Evolutionary conservation across 1,139 yeast species (phyloP).

Genomic region (Tardiomyces blankii): DNA sequence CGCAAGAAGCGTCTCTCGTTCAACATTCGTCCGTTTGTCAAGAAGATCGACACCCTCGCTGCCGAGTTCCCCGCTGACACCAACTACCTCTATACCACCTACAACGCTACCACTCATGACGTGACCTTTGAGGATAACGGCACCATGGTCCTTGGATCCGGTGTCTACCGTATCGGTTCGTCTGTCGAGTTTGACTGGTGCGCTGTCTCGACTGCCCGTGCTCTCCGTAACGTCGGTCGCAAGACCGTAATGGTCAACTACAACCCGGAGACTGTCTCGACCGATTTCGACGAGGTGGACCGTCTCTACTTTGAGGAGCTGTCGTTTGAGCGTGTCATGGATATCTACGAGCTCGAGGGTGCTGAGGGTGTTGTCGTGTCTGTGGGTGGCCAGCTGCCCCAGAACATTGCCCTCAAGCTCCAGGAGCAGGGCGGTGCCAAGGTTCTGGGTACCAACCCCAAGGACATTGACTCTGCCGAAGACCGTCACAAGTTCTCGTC

Average conservation of each 20-base stretch:
- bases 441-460: constrained; percentile 94
- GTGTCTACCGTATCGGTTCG: constrained; percentile 91
- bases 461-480: constrained; percentile 97
- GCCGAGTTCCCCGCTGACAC: constrained; percentile 98
- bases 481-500: constrained; percentile 96
- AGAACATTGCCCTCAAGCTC: constrained; percentile 87
- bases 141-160: constrained; percentile 84
- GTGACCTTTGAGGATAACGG: constrained; percentile 77
- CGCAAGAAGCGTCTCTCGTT: constrained; percentile 83
- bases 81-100: constrained; percentile 89
- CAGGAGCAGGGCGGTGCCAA: constrained; percentile 85
- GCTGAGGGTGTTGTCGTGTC: constrained; percentile 91
- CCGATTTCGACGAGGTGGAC: constrained; percentile 98
- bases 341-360: constrained; percentile 87
- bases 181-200: constrained; percentile 96
- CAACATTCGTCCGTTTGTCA: constrained; percentile 86
- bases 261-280: constrained; percentile 97
- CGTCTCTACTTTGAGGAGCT: constrained; percentile 94
- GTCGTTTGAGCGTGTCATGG: constrained; percentile 88
- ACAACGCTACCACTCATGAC: constrained; percentile 87
- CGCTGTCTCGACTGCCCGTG: constrained; percentile 91
- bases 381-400: constrained; percentile 99
- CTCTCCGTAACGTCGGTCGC: constrained; percentile 74
- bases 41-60: constrained; percentile 97
- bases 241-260: constrained; percentile 97